A percentile compares a stretch with the other conserved stretches of the same genome.
Evolutionary conservation across 2,329 filamentous ascomycete species (phyloP).

Genomic region (Colletotrichum zoysiae): DNA sequence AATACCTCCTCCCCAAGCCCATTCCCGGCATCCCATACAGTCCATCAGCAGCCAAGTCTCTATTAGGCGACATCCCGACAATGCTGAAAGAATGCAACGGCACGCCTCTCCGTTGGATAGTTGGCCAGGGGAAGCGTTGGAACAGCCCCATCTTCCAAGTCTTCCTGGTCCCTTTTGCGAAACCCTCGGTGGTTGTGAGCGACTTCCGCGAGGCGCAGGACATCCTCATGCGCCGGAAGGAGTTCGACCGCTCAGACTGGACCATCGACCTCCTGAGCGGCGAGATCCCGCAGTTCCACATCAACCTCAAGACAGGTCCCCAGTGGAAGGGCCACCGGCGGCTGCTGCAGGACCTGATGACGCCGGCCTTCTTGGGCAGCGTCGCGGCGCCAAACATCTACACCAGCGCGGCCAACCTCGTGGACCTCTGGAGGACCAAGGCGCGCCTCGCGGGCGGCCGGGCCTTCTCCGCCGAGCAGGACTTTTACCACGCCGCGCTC

Average conservation of each 20-base stretch:
- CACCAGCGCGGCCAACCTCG: slow-evolving; percentile 46
- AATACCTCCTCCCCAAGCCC: slow-evolving; percentile 53
- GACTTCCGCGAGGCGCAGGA: slow-evolving; percentile 54
- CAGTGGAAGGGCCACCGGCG: slow-evolving; percentile 50
- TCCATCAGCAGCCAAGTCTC: slow-evolving; percentile 46
- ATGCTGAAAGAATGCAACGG: slow-evolving; percentile 48
- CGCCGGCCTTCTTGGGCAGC: slow-evolving; percentile 49
- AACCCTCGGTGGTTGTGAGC: slow-evolving; percentile 58
- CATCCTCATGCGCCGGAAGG: slow-evolving; percentile 57
- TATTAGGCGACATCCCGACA: slow-evolving; percentile 58
- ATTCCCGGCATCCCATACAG: slow-evolving; percentile 61
- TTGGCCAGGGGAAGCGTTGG: slow-evolving; percentile 43
- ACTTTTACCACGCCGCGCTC: slow-evolving; percentile 48
- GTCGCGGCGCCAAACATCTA: slow-evolving; percentile 52
- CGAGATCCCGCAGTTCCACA: slow-evolving; percentile 50
- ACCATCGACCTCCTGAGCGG: slow-evolving; percentile 47
- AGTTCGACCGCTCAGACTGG: slow-evolving; percentile 55
- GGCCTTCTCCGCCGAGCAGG: slow-evolving; percentile 47
- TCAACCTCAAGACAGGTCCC: slow-evolving; percentile 47
- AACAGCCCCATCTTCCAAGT: slow-evolving; percentile 59
- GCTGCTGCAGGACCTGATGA: slow-evolving; percentile 55
- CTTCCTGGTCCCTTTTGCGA: slow-evolving; percentile 57
- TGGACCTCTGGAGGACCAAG: slow-evolving; percentile 52
- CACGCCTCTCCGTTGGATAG: background rate
- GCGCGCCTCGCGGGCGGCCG: slow-evolving; percentile 46